Percentiles rank a stretch among this genome's conserved stretches.
These are phyloP conservation scores for Didymella sp. DNA, from an alignment of 2,329 filamentous ascomycete genomes.

Conservation along the genomic window DNA sequence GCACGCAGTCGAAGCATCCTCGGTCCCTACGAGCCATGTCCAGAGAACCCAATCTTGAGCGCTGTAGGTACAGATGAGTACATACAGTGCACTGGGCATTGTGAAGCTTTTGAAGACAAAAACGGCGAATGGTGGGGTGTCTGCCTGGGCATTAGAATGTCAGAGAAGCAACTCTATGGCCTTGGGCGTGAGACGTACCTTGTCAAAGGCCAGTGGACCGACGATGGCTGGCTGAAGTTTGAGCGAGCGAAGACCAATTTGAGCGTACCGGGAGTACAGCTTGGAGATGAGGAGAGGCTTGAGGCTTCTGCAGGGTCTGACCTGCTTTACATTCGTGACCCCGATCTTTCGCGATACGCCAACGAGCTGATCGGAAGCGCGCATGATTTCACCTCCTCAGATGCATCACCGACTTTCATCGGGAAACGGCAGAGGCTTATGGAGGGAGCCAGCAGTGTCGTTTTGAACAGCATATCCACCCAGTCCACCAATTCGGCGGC, in stretches of 20 bases:
- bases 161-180: constrained; percentile 8
- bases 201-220: constrained; percentile 13
- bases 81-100: constrained; percentile 25
- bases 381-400: constrained; percentile 9
- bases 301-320: neutral
- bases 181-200: constrained; percentile 25
- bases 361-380: constrained; percentile 12
- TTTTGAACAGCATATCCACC: neutral
- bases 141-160: constrained; percentile 20
- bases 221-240: constrained; percentile 23
- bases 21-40: constrained; percentile 22
- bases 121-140: constrained; percentile 25
- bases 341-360: neutral
- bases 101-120: constrained; percentile 22
- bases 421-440: constrained; percentile 23
- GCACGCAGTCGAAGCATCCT: constrained; percentile 20
- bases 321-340: neutral
- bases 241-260: constrained; percentile 6
- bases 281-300: neutral
- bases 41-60: constrained; percentile 20
- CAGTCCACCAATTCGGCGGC: neutral
- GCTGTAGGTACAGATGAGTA: constrained; percentile 22
- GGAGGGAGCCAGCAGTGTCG: constrained; percentile 18
- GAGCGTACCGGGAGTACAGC: neutral
- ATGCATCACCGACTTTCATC: constrained; percentile 22